Evolutionary conservation across 345 rosid genomes (phyloP).

Genomic region (Citropsis articulata): DNA sequence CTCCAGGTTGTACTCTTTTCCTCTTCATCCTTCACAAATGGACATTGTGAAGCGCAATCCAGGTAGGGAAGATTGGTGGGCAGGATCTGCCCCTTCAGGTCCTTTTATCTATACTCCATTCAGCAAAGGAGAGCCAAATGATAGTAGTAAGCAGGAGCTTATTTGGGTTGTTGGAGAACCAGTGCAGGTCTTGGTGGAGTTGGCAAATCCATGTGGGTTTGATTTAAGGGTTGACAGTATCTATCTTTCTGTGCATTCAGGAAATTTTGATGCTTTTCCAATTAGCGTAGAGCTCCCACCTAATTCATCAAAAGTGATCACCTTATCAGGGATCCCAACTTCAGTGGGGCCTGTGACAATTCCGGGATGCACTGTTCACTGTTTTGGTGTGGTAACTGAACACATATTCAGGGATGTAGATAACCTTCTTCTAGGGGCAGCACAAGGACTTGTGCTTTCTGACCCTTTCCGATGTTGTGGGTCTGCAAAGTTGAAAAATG

Average conservation of each 20-base stretch:
- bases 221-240: slow-evolving; percentile 91
- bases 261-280: slow-evolving; percentile 91
- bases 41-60: slow-evolving; percentile 83
- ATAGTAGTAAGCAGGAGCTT: slow-evolving; percentile 76
- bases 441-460: slow-evolving; percentile 97
- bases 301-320: slow-evolving; percentile 94
- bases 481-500: slow-evolving; percentile 75
- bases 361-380: slow-evolving; percentile 91
- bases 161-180: slow-evolving; percentile 98
- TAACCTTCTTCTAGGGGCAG: slow-evolving; percentile 95
- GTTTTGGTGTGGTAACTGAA: slow-evolving; percentile 95
- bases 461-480: slow-evolving; percentile 98
- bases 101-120: slow-evolving; percentile 99
- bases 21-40: slow-evolving; percentile 75
- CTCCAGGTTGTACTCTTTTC: slow-evolving; percentile 84
- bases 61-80: slow-evolving; percentile 97
- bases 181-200: slow-evolving; percentile 93
- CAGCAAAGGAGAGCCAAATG: slow-evolving; percentile 84
- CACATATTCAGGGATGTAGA: slow-evolving; percentile 93
- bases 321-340: slow-evolving; percentile 92
- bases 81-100: slow-evolving; percentile 92
- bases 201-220: slow-evolving; percentile 98
- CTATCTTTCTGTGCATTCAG: slow-evolving; percentile 86
- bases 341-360: slow-evolving; percentile 72
- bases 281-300: slow-evolving; percentile 83